Evolutionary conservation across 176 grass and related monocot species (phyloP).

Genomic region (Carex myosuroides): DNA sequence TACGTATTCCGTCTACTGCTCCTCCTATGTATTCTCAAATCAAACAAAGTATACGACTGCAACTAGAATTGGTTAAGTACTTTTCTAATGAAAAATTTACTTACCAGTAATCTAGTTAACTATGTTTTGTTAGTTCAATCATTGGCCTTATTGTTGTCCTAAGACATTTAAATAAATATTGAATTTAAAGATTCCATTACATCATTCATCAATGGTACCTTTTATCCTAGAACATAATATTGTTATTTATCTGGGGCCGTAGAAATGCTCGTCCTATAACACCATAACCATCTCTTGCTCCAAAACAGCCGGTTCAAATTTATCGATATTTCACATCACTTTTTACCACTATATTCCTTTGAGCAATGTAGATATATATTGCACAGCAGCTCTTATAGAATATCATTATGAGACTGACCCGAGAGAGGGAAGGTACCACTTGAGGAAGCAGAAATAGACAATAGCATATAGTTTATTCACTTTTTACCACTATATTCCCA

Average conservation of each 20-base stretch:
- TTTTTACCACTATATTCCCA: neutral
- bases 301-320: neutral
- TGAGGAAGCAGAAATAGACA: neutral
- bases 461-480: neutral
- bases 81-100: neutral
- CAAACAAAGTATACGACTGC: neutral
- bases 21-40: neutral
- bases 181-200: neutral
- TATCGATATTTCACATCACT: neutral
- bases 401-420: neutral
- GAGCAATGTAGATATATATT: neutral
- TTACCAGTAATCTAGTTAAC: neutral
- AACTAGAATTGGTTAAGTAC: neutral
- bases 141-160: neutral
- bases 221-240: neutral
- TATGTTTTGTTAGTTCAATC: neutral
- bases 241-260: neutral
- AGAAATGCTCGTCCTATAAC: neutral
- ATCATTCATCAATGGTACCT: neutral
- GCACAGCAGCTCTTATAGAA: neutral
- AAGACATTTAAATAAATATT: neutral
- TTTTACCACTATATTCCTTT: neutral
- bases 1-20: neutral
- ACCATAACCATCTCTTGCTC: neutral
- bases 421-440: neutral